Percentiles rank a stretch among this genome's conserved stretches.
Conservation (phyloP, 768 basidiomycete species). For the Boletus sp. region DNA sequence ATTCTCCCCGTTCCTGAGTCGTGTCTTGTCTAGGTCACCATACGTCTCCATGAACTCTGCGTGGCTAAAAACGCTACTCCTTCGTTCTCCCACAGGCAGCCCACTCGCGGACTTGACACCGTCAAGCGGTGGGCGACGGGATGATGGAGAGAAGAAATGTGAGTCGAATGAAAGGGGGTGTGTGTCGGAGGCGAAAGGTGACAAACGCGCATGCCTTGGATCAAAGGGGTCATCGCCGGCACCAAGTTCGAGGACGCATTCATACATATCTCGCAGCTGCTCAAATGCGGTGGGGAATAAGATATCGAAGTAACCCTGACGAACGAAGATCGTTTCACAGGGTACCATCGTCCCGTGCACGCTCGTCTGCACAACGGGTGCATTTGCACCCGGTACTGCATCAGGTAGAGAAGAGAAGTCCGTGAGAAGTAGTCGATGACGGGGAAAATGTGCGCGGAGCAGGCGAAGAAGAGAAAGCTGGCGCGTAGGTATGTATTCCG, state of each 20-base stretch:
- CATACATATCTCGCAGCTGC: conserved; percentile 86
- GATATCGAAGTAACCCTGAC: conserved; percentile 96
- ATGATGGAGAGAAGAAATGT: conserved; percentile 64
- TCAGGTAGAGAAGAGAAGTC: conserved; percentile 92
- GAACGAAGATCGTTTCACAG: conserved; percentile 86
- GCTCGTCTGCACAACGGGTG: conserved; percentile 95
- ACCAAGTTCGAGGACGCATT: conserved; percentile 64
- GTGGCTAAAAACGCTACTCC: conserved; percentile 83
- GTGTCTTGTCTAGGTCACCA: conserved; percentile 70
- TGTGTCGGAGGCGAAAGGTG: conserved; percentile 51
- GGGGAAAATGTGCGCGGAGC: conserved; percentile 81
- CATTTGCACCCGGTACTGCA: conserved; percentile 60
- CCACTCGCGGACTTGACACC: conserved; percentile 76
- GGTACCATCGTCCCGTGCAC: conserved; percentile 84
- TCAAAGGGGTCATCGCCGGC: conserved; percentile 13
- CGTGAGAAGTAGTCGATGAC: conserved; percentile 89
- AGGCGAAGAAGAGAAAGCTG: conserved; percentile 81
- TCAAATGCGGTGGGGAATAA: conserved; percentile 96
- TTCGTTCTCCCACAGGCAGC: conserved; percentile 76
- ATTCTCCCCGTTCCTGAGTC: conserved; percentile 78
- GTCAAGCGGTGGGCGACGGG: conserved; percentile 60
- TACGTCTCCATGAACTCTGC: conserved; percentile 87
- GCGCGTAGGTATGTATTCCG: conserved; percentile 93
- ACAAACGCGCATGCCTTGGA: conserved; percentile 38
- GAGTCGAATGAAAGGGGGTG: conserved; percentile 53